Evolutionary conservation across 768 basidiomycete species (phyloP), one percentile per base, ranked within the genome.

Genomic region (Leccinum pellstonianum): DNA sequence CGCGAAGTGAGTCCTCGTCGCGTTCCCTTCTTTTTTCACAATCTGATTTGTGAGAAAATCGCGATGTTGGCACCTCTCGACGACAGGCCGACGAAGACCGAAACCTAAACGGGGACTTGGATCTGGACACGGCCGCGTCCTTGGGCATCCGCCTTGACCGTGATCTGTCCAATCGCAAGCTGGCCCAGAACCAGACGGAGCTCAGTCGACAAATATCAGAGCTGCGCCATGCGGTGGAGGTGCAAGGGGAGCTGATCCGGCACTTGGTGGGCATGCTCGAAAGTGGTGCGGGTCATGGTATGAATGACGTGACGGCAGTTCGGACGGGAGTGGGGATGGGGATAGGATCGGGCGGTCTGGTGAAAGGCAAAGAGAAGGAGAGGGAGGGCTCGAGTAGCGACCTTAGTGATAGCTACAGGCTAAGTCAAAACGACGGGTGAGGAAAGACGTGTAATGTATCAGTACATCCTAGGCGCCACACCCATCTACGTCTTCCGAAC

Each of bases 111-210:
- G 27, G 23, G 3, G 55, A 47, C 15, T 17, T 60, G 2, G 68
- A 60, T 35, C 52, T 19, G 3, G 59, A 52, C 8, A 37, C 49
- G 25, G 58, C 48, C 7, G 33, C 37, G 21, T 58, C 59, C 41
- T 53, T 61, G n/a, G 51, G 47, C n/a, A 48, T 64, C 29, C 55
- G 52, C 37, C 60, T 5, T 54, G 68, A 62, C 9, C 74, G 60
- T 3, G 85, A 87, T 60, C 75, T 87, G 12, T 76, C 79, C 0
- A 87, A 86, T 58, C 72, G 80, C 35, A 88, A 87, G 64, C 76
- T 87, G 1, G 85, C 84, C 4, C 80, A 85, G 66, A 87, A 87
- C 61, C 86, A 88, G 68, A 80, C 80, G 9, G 87, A 86, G 70
- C 74, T 91, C 46, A 84, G 83, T 61, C 74, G 73, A 48, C 88